Conservation (phyloP, 202 grass and related monocot species). For the Cymbopogon flexuosus region DNA sequence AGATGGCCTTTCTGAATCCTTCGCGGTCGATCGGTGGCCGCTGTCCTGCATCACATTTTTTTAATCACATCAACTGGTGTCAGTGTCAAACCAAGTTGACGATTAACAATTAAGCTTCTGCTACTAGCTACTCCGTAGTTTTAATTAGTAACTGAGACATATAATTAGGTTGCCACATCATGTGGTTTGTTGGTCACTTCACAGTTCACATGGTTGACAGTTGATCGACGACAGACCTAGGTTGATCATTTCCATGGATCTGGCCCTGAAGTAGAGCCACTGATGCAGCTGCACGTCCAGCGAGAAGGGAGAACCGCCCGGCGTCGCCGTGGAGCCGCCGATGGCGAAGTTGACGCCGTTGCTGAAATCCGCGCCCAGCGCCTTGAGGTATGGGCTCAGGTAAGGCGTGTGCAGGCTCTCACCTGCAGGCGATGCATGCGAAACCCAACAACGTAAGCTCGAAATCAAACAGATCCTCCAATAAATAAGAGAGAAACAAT, state of each 20-base stretch:
- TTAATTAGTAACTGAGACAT: not conserved
- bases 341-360: conserved; percentile 87
- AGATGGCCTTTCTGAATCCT: conserved; percentile 65
- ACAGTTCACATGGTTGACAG: not conserved
- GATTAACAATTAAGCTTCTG: not conserved
- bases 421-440: conserved; percentile 21
- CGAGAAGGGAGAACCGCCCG: conserved; percentile 47
- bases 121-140: too few relatives aligned
- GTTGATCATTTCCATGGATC: conserved; percentile 45
- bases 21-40: conserved; percentile 29
- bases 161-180: too few relatives aligned
- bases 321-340: conserved; percentile 59
- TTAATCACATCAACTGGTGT: not conserved
- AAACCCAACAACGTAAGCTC: not conserved
- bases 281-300: conserved; percentile 58
- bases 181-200: too few relatives aligned
- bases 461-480: too few relatives aligned
- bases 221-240: conserved; percentile 14
- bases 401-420: conserved; percentile 56
- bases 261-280: conserved; percentile 60
- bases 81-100: not conserved
- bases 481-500: not conserved
- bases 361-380: conserved; percentile 54
- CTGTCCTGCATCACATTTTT: conserved; percentile 19
- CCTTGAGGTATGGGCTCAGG: conserved; percentile 68